Evolutionary conservation across 805 yeast genomes (phyloP), one percentile per base, ranked within the genome.

Genomic region (Candida tammaniensis): DNA sequence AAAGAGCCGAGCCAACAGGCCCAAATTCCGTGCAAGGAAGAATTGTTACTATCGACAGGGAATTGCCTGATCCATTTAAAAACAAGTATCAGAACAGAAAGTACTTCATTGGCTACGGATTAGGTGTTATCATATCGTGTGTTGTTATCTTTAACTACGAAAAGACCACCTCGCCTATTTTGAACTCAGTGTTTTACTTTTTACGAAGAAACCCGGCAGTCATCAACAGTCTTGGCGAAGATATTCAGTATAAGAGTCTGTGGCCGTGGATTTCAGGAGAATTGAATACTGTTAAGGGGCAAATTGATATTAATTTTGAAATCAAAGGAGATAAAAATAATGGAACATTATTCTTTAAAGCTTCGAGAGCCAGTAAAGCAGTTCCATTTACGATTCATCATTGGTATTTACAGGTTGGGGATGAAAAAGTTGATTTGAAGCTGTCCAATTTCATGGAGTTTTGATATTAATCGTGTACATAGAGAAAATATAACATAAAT

Each of bases 231-330:
- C 63, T 91, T 30, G 98, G 98, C 13, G 76, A 74, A 30, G 80
- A 84, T 49, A 84, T 91, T 43, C 78, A 78, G 24, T 87, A 82
- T 53, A 74, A 77, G 18, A 78, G 81, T 17, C 61, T 83, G 22
- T 75, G 81, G 65, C 98, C 98, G 4, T 93, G 96, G 96, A 80
- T 91, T 39, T 63, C 71, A 38, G 98, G 98, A 9, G 76, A 78
- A 28, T 65, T 93, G 44, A 87, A 89, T 48, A 86, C 93, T 18
- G 87, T 86, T 41, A 72, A 78, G 42, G 96, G 96, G 17, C 67
- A 74, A 13, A 83, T 93, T 25, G 83, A 91, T 55, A 76, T 93
- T 43, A 57, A 59, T 18, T 88, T 87, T 49, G 61, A 70, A 22
- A 84, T 87, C 23, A 70, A 71, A 46, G 98, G 98, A 8, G 73